Base-by-base conservation (phyloP, 2,329 filamentous ascomycete species). In the Pseudogymnoascus sp. region DNA sequence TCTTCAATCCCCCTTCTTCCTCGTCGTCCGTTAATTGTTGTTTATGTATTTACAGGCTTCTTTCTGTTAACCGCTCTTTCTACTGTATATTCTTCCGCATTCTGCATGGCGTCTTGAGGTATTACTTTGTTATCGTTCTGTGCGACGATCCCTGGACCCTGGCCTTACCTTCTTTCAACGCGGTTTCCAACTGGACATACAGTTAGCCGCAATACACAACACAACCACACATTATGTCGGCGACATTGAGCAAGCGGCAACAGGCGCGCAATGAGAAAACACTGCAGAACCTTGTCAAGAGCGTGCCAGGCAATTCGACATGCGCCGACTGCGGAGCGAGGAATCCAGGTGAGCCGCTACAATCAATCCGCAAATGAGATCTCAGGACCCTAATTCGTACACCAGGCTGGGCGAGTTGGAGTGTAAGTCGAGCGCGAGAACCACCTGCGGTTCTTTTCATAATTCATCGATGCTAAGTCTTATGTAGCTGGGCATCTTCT, bases 201-300 rank as follows among this genome's bases (percentile, higher is more conserved):
- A 15, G 25, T 55, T 55, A 29, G 29, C 27, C 48, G 35, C 48
- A 33, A 59, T 39, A 39, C 37, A 37, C 37, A 27, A 39, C 58
- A 13, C 58, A 37, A 59, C 58, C 58, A 10, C 10, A 39, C 15
- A 61, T 40, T 33, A 94, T 92, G 89, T 83, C 89, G 62, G 82
- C 83, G 61, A 81, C 85, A 48, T 80, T 95, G 74, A 96, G 87
- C 81, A 99, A 97, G 83, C 91, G 94, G 77, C 91, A 97, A 79
- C 93, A 97, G 82, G 91, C 89, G 80, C 92, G 94, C 77, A 97
- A 99, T 76, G 94, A 99, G 80, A 90, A 90, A 73, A 80, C 85
- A 62, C 81, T 99, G 67, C 91, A 97, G 72, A 93, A 97, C 58
- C 84, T 99, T 66, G 87, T 97, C 68, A 89, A 89, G 68, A 85